Evolutionary conservation across 192 early-diverging fungal species (phyloP), one percentile per base, ranked within the genome.

Genomic region (Podila horticola): DNA sequence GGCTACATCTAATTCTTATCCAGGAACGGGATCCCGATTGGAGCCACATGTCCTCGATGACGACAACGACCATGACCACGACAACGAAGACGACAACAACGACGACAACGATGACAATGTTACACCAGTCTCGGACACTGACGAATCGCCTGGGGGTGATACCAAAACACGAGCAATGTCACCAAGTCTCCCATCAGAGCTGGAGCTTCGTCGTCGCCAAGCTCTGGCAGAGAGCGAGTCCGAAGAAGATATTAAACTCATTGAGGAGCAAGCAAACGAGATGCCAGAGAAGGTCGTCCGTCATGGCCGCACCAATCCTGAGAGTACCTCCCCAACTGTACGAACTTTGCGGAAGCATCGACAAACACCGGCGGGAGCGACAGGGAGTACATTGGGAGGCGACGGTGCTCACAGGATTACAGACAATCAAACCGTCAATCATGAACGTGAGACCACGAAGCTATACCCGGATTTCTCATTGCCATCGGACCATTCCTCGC

Each of bases 101-200:
- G n/a, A n/a, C n/a, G 52, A 52, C n/a, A 7, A 20, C 58, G 31
- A 45, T 4, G 20, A n/a, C 29, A 11, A 45, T 45, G 22, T 57
- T 45, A 31, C 60, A 2, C 0, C 45, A 2, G 55, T 64, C 24
- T 70, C 69, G 10, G 69, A 71, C 4, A 60, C 49, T 20, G 62
- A 79, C 26, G 71, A 64, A 17, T 24, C 59, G 0, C 34, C 60
- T 17, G 26, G 11, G 5, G 26, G 30, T 5, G 20, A 61, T 7
- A 34, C 59, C 59, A 61, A 61, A 15, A 24, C 38, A 8, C 66
- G 29, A 10, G 61, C 57, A 4, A 66, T 64, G 58, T 81, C 77
- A 2, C 77, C 58, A 12, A 81, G 71, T 19, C 73, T 81, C 58
- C 77, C 77, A 4, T 81, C 77, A 10, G 77, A 81, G 20, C 55